Conservation (phyloP, 179 eudicot species). For the Silene noctiflora region DNA sequence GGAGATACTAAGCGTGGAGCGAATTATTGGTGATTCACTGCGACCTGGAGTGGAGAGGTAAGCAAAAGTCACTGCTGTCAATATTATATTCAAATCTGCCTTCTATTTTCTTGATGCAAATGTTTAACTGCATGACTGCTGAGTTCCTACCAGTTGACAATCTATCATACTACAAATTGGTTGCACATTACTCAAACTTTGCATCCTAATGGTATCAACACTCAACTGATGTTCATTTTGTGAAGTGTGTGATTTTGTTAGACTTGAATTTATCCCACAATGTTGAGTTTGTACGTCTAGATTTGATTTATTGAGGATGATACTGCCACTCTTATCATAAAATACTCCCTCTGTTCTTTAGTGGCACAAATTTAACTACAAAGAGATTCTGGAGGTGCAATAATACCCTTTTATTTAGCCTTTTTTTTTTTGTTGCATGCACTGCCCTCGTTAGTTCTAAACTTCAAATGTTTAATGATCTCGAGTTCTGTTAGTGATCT, state of each 20-base stretch:
- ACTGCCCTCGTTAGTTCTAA: not conserved
- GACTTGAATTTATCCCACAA: slow-evolving; percentile 3
- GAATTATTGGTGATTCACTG: slow-evolving; percentile 68
- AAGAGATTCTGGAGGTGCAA: not conserved
- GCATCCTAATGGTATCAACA: not conserved
- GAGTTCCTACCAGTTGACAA: not conserved
- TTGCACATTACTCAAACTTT: not conserved
- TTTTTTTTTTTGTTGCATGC: not conserved
- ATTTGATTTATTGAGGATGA: not conserved
- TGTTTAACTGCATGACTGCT: not conserved
- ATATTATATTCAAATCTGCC: not conserved
- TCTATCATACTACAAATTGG: not conserved
- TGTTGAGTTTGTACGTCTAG: not conserved
- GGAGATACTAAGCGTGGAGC: slow-evolving; percentile 73
- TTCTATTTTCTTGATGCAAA: not conserved
- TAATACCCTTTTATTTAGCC: not conserved
- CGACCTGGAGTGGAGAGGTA: slow-evolving; percentile 91
- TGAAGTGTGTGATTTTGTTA: not conserved
- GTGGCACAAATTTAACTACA: not conserved
- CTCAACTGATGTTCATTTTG: not conserved
- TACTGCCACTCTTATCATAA: not conserved
- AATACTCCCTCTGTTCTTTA: not conserved
- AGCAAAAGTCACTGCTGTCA: slow-evolving; percentile 16
- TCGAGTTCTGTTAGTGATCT: not conserved
- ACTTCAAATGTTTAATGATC: slow-evolving; percentile 4